These are phyloP conservation scores for Cystofilobasidium ferigula DNA, from an alignment of 768 basidiomycete species.

Conservation along the genomic window DNA sequence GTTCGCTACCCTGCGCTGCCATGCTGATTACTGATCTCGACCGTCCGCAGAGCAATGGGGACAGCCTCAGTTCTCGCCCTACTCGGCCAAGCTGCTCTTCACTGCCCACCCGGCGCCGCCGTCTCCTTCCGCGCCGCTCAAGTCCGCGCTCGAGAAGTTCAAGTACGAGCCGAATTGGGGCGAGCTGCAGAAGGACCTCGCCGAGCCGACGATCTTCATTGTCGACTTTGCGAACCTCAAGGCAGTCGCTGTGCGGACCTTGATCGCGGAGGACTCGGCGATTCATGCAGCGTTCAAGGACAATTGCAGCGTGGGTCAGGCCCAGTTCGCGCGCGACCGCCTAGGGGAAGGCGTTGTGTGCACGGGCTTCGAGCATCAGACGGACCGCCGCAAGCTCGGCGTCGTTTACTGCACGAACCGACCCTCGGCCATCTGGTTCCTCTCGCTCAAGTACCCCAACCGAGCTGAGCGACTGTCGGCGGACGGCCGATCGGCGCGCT, in stretches of 20 bases:
- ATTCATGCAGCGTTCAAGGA: no score
- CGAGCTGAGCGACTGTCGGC: not conserved
- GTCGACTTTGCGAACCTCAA: constrained; percentile 36
- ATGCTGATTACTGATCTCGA: not conserved
- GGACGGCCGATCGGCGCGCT: constrained; percentile 45
- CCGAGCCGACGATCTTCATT: constrained; percentile 48
- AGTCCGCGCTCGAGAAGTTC: constrained; percentile 42
- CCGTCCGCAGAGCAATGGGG: constrained; percentile 20
- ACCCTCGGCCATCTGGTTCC: constrained; percentile 49
- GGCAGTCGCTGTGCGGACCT: constrained; percentile 8
- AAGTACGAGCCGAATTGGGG: constrained; percentile 53
- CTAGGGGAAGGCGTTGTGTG: constrained; percentile 42
- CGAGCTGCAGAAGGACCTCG: constrained; percentile 50
- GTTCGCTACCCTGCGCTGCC: not conserved
- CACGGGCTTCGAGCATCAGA: constrained; percentile 52
- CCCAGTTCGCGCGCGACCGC: constrained; percentile 23
- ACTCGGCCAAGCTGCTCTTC: constrained; percentile 15
- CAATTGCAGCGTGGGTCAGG: no score
- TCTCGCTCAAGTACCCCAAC: constrained; percentile 35
- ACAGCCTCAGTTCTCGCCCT: constrained; percentile 8
- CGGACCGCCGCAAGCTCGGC: constrained; percentile 52
- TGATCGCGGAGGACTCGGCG: constrained; percentile 8
- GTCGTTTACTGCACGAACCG: constrained; percentile 54
- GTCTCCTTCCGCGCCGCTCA: not conserved
- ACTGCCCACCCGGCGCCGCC: constrained; percentile 15